Evolutionary conservation across 1,284 basidiomycete genomes (phyloP), one percentile per base, ranked within the genome.

Genomic region (Marasmius tenuissimus): DNA sequence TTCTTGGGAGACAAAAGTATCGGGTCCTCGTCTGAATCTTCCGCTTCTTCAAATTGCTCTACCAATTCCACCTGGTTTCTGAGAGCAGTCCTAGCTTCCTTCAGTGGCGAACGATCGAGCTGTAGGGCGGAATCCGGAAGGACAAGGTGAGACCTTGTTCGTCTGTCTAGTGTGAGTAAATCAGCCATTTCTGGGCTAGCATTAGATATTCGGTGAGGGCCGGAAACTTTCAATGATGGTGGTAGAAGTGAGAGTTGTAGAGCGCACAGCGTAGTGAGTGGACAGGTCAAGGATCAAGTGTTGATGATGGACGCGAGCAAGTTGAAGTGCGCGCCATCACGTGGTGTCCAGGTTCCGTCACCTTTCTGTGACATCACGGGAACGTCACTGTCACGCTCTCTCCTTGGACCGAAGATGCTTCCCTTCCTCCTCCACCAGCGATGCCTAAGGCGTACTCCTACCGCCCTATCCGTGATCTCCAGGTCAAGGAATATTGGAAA

Each of bases 61-160:
- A 51, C 39, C 20, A 35, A 27, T 34, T 35, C 20, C 35, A 22
- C 45, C 34, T 67, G 65, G 58, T 69, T 71, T 59, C 71, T 69
- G 54, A 71, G 66, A 16, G 76, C 75, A 48, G 64, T 77, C 54
- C 78, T 76, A 51, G 84, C 84, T 65, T 77, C 73, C 69, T 85
- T 85, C 71, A 85, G 73, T 2, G 84, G 83, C 37, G 83, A 85
- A 45, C 74, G 72, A 45, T 77, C 74, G 50, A 83, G 67, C 51
- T 74, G 75, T 38, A 83, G 70, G 20, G 80, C 70, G 16, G 75
- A 68, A 68, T 84, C 78, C 34, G 81, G 75, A 22, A 83, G 70
- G 18, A 75, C 73, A 61, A 80, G 70, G 66, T 83, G 82, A 40
- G 84, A 86, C 66, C 84, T 76, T 16, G 82, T 85, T 64, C 81